These are phyloP conservation scores for Verticillium nubilum DNA, from an alignment of 2,329 filamentous ascomycete genomes.

Conservation along the genomic window DNA sequence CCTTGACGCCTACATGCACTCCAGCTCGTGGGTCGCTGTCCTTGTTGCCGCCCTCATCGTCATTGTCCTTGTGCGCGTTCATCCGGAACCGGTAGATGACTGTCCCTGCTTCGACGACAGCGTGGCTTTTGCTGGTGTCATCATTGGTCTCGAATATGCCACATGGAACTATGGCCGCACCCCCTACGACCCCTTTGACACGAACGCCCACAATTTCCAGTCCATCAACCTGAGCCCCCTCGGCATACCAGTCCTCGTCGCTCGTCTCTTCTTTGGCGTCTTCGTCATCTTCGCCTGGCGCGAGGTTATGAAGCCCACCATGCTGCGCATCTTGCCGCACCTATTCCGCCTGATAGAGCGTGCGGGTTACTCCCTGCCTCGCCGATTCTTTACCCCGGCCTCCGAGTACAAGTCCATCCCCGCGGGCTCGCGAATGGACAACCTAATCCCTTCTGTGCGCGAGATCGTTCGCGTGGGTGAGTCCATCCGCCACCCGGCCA, in stretches of 20 bases:
- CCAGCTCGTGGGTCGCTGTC: conserved; percentile 59
- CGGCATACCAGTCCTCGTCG: conserved; percentile 56
- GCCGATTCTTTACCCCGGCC: conserved; percentile 86
- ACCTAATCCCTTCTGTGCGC: conserved; percentile 82
- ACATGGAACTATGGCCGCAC: conserved; percentile 75
- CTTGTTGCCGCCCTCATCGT: conserved; percentile 60
- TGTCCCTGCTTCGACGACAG: conserved; percentile 97
- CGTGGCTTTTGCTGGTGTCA: conserved; percentile 84
- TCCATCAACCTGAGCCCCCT: conserved; percentile 62
- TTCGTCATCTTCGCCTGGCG: conserved; percentile 84
- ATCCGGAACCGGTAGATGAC: conserved; percentile 93
- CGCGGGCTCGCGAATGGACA: conserved; percentile 65
- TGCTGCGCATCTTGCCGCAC: conserved; percentile 75
- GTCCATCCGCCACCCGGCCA: conserved; percentile 69
- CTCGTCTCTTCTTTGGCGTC: conserved; percentile 74
- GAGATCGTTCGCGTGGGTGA: conserved; percentile 79
- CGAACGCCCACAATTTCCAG: conserved; percentile 38
- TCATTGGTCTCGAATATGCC: conserved; percentile 78
- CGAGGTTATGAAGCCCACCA: conserved; percentile 77
- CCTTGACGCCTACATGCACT: conserved; percentile 67
- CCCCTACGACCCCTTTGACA: conserved; percentile 34
- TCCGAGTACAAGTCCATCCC: conserved; percentile 84
- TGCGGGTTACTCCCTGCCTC: conserved; percentile 71
- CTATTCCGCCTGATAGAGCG: conserved; percentile 82
- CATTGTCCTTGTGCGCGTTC: conserved; percentile 74